Conservation (phyloP, 306 rosid species). For the Dryas alaskensis region DNA sequence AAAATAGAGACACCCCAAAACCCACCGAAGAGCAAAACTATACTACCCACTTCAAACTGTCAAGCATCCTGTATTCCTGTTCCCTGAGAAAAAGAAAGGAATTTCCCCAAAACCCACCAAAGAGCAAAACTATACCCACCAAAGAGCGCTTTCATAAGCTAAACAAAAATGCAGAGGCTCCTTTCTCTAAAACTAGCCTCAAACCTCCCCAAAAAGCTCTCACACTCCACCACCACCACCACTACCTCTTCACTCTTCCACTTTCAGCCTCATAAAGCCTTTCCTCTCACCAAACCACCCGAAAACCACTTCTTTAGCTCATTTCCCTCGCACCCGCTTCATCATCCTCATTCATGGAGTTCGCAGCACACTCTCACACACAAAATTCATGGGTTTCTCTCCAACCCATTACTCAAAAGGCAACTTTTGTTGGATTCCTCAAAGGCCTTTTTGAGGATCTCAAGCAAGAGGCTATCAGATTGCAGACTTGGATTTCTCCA, state of each 20-base stretch:
- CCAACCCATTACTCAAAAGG: conserved; percentile 33
- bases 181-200: conserved; percentile 34
- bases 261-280: conserved; percentile 22
- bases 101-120: not conserved
- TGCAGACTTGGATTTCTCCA: conserved; percentile 31
- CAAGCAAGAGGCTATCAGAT: conserved; percentile 26
- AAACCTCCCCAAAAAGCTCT: conserved; percentile 27
- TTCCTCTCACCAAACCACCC: conserved; percentile 35
- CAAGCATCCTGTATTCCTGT: too few species aligned
- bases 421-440: conserved; percentile 33
- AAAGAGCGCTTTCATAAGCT: not conserved
- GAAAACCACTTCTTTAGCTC: conserved; percentile 32
- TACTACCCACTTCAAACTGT: too few species aligned
- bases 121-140: not conserved
- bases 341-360: conserved; percentile 36
- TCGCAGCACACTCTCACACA: conserved; percentile 30
- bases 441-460: conserved; percentile 31
- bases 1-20: too few species aligned
- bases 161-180: conserved; percentile 51
- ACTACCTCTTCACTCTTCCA: conserved; percentile 27
- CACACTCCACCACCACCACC: conserved; percentile 21
- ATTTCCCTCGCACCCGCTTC: conserved; percentile 24
- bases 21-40: too few species aligned
- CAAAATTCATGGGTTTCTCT: conserved; percentile 37
- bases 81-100: not conserved